Evolutionary conservation across 75 land plant genomes (phyloP), one percentile per base, ranked within the genome.

Genomic region (Pseudotsuga menziesii): DNA sequence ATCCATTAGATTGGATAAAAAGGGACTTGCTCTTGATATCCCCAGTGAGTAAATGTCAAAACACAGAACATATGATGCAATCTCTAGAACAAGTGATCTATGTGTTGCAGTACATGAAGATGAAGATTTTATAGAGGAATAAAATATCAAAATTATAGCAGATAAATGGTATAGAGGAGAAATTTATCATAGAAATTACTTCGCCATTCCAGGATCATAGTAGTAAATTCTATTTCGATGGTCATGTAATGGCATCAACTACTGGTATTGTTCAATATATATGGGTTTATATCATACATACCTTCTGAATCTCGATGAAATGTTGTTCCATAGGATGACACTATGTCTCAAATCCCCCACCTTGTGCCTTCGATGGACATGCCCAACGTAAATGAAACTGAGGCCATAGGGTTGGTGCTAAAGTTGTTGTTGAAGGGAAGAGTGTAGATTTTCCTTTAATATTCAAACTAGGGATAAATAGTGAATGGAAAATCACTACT

Each of bases 361-460:
- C 88, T 78, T 91, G 85, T 41, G 85, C 82, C 78, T 89, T 94
- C 55, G 87, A 58, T 16, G 94, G 99, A 76, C 94, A 94, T 63
- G 91, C 86, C 95, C 95, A 97, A 11, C 99, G 87, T 57, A 97
- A 85, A 81, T 89, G 94, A 73, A 90, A 97, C 58, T 94, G 95
- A 35, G 98, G 98, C 99, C 99, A 97, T 12, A 97, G 78, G 27
- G 88, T 85, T 56, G 99, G 99, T 60, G 98, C 93, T 57, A 94
- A 78, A 66, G 98, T 90, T 62, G 99, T 98, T 35, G 99, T 93
- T 29, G 99, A 93, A 79, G 99, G 98, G 76, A 97, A 80, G 3
- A 97, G 70, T 35, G 90, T n/a, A n/a, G n/a, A n/a, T n/a, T n/a
- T n/a, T n/a, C n/a, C n/a, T n/a, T n/a, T n/a, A n/a, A n/a, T n/a